Base-by-base conservation (phyloP, 257 asterid species). In the Capsicum rhomboideum region DNA sequence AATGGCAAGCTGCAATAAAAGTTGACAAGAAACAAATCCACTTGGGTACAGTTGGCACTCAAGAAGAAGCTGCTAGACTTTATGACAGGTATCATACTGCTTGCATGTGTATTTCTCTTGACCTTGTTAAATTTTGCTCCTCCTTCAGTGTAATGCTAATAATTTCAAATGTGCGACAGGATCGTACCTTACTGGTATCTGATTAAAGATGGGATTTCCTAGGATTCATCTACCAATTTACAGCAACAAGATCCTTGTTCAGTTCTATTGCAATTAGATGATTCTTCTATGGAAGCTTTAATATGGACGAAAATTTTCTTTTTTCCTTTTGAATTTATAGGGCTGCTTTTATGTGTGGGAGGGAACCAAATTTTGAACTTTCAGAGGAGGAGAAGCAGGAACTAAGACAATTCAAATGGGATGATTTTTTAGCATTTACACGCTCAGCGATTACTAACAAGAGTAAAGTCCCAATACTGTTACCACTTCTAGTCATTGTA, bases 1-100 rank as follows among this genome's bases (percentile, higher is more conserved):
- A 96, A 90, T 96, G 99, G 99, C 99, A 96, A 92, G 99, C 99
- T n/a, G 99, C 99, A 6, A 96, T 96, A 58, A 96, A 96, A 83
- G 98, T 96, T 52, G 98, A 96, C 85, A 96, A 94, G 91, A 96
- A 93, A 90, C 99, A 96, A 88, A 93, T 94, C 89, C 99, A 96
- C 88, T 84, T 94, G 89, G 98, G 99, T 55, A 93, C 99, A 10
- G 98, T 96, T 52, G 94, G 98, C 59, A 92, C 99, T 84, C 97
- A 96, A 85, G 97, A 94, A 90, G 98, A 94, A 86, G 99, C 99
- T 31, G 99, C 98, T 80, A 90, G 96, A 66, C 85, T 96, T 18
- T 96, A 96, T 40, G 99, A 96, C 91, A 91, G 98, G 99, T 96
- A 88, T 50, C 69, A 46, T 42, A 75, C 42, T 75, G 61, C 80